Conservation (phyloP, 1,284 basidiomycete species). For the Tylopilus sp. region DNA sequence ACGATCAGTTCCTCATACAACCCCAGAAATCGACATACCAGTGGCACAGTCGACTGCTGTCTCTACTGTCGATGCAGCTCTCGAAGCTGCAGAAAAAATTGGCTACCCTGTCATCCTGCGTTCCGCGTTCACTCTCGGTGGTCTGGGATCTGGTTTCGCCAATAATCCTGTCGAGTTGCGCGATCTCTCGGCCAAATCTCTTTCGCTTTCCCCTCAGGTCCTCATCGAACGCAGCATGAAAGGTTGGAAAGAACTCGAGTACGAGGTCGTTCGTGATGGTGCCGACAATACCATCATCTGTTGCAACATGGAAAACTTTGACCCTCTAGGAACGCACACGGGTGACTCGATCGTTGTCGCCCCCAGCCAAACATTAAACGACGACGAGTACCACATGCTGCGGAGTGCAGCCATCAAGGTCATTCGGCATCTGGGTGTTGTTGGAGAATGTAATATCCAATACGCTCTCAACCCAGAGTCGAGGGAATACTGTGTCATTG, state of each 20-base stretch:
- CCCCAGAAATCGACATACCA: conserved; percentile 95
- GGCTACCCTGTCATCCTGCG: conserved; percentile 99
- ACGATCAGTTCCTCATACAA: conserved; percentile 9
- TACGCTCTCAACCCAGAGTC: conserved; percentile 96
- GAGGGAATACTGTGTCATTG: conserved; percentile 98
- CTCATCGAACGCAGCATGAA: conserved; percentile 99
- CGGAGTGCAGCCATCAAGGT: conserved; percentile 98
- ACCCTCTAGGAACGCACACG: conserved; percentile 99
- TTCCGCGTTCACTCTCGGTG: conserved; percentile 98
- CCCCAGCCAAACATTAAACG: conserved; percentile 97
- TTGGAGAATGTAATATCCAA: conserved; percentile 99
- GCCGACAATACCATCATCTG: conserved; percentile 97
- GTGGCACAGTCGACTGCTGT: conserved; percentile 98
- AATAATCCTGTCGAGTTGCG: conserved; percentile 96
- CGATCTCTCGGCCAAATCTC: conserved; percentile 92
- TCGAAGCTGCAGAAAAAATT: conserved; percentile 91
- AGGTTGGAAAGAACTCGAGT: conserved; percentile 99
- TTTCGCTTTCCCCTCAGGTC: conserved; percentile 95
- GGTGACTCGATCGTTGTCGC: conserved; percentile 99
- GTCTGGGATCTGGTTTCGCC: conserved; percentile 98
- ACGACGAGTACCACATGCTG: conserved; percentile 99
- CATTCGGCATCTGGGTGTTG: conserved; percentile 96
- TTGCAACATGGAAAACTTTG: conserved; percentile 99
- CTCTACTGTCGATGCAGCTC: conserved; percentile 93
- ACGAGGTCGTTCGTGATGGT: conserved; percentile 98